Percentiles rank a stretch among this genome's conserved stretches.
Conservation (phyloP, 495 filamentous ascomycete genomes). For the Penicillium pulvis region DNA sequence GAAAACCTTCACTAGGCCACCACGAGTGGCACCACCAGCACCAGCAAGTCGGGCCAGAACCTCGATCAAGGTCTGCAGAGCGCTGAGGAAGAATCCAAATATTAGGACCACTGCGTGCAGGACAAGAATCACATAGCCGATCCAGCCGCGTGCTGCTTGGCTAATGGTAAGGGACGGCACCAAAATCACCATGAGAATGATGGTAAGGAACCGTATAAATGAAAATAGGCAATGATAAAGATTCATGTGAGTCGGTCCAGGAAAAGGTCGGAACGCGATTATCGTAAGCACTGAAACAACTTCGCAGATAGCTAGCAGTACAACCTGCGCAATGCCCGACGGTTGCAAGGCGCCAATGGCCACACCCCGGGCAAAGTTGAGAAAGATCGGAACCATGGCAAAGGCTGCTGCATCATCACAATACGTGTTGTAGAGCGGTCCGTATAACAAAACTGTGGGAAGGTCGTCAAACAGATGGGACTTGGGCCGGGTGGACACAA, state of each 20-base stretch:
- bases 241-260: constrained; percentile 96
- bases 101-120: constrained; percentile 85
- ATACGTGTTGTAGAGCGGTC: constrained; percentile 97
- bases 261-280: constrained; percentile 86
- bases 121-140: constrained; percentile 88
- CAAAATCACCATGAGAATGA: constrained; percentile 86
- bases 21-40: constrained; percentile 78
- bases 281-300: constrained; percentile 87
- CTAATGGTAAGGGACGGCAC: constrained; percentile 76
- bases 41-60: constrained; percentile 78
- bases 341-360: constrained; percentile 91
- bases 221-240: constrained; percentile 87
- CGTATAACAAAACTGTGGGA: constrained; percentile 84
- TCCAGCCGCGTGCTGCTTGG: constrained; percentile 83
- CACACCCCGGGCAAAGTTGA: constrained; percentile 83
- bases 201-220: constrained; percentile 70
- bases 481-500: constrained; percentile 77
- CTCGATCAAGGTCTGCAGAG: constrained; percentile 85
- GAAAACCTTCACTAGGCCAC: constrained; percentile 88
- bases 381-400: constrained; percentile 78
- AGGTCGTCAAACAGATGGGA: constrained; percentile 91
- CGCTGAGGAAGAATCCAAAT: constrained; percentile 92
- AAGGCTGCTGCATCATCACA: constrained; percentile 86
- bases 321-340: constrained; percentile 88
- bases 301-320: constrained; percentile 90